Evolutionary conservation across 208 protist genomes (phyloP), one percentile per base, ranked within the genome.

Genomic region (Trypanosoma caninum): DNA sequence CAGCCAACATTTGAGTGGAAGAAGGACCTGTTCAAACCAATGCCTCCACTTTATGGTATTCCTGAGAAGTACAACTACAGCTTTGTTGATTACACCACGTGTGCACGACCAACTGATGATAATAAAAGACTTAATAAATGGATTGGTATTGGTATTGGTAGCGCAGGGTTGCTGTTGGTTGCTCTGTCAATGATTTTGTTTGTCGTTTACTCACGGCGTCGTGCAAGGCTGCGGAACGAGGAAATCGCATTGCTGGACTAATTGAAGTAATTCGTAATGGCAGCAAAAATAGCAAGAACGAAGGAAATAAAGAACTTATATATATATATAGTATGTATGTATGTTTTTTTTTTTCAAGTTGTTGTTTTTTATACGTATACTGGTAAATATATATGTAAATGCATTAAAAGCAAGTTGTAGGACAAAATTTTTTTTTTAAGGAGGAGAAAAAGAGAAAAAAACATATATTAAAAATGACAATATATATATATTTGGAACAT

Each of bases 1-100:
- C 58, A 65, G 20, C 65, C 65, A 22, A 27, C 55, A 10, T 81
- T 81, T 59, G 6, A 45, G 28, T 77, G 71, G 76, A 50, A 20
- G 8, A 23, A 56, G 0, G 33, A 27, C n/a, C 16, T 69, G 3
- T 78, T 72, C 37, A 55, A 62, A 7, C 55, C 60, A 1, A 72
- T 74, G 73, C 73, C 73, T 9, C 60, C 59, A 14, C 48, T 52
- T 9, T 61, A 60, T 34, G 65, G 65, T 27, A 34, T 72, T 4
- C 65, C 51, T 6, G 56, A 51, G 3, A 14, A 31, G 31, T 72
- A 61, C 30, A 65, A 72, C 38, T 72, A 65, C 41, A 44, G 35
- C 10, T 72, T 72, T 48, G 57, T 72, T 11, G 3, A 35, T 23
- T 59, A 59, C 16, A 59, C 33, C 14, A 57, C 64, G 22, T 2